Conservation (phyloP, 2,329 filamentous ascomycete species). For the Fusarium piperis region DNA sequence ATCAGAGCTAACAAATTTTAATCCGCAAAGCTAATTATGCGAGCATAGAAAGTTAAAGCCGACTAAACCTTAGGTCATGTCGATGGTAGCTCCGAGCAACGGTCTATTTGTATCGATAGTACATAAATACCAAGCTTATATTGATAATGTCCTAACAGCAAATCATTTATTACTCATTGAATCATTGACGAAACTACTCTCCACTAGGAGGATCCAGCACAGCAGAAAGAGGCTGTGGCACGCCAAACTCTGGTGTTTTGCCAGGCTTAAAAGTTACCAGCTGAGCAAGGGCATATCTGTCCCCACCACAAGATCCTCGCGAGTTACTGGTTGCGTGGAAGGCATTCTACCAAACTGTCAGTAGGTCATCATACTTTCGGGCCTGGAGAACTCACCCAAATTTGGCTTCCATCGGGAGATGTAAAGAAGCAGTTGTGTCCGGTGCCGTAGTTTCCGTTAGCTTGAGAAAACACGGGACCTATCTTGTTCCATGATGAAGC, state of each 20-base stretch:
- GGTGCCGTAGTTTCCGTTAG: conserved; percentile 64
- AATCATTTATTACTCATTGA: no score
- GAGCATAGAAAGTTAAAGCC: not conserved
- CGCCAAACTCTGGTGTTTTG: conserved; percentile 1
- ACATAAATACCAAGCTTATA: not conserved
- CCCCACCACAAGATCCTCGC: not conserved
- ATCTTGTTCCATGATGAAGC: conserved; percentile 59
- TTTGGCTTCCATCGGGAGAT: conserved; percentile 61
- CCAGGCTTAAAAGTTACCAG: not conserved
- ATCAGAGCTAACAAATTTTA: not conserved
- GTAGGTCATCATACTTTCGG: not conserved
- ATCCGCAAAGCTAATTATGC: not conserved
- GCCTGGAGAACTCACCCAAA: conserved; percentile 47
- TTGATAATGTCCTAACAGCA: no score
- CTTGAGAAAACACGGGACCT: conserved; percentile 59
- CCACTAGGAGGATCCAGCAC: conserved; percentile 1
- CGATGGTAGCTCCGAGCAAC: no score
- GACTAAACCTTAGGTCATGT: no score
- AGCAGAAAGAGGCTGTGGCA: conserved; percentile 5
- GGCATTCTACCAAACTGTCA: not conserved
- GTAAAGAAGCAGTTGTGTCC: conserved; percentile 66
- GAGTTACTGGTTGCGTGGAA: conserved; percentile 11
- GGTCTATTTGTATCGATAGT: not conserved
- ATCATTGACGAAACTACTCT: not conserved
- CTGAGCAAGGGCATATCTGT: conserved; percentile 6